Evolutionary conservation across 345 rosid genomes (phyloP).

Genomic region (Abelmoschus esculentus): DNA sequence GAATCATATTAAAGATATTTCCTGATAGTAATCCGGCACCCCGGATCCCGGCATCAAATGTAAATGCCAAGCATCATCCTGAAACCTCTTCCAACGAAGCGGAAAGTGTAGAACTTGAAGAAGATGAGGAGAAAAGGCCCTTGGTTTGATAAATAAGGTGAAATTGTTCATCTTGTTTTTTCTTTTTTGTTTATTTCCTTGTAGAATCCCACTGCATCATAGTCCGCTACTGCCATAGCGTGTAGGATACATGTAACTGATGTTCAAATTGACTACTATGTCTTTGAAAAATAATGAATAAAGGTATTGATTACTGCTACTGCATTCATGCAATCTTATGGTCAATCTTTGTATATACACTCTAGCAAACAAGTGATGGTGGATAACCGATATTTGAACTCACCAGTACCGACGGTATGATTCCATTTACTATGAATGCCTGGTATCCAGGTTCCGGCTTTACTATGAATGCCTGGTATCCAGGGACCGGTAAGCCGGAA

Average conservation of each 20-base stretch:
- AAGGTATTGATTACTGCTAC: background rate
- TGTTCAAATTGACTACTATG: background rate
- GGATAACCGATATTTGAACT: too few species aligned
- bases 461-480: too few species aligned
- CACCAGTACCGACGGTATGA: too few species aligned
- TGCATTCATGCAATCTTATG: too few species aligned
- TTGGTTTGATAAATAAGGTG: conserved; percentile 30
- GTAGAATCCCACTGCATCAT: background rate
- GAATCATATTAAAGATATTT: conserved; percentile 54
- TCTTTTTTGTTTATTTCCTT: background rate
- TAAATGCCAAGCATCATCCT: conserved; percentile 11
- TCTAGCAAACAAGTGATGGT: too few species aligned
- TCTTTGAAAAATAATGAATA: background rate
- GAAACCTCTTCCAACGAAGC: conserved; percentile 18
- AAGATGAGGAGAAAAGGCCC: conserved; percentile 46
- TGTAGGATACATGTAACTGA: background rate
- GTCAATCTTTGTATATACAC: too few species aligned
- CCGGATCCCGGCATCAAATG: conserved; percentile 9
- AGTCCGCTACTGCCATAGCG: background rate
- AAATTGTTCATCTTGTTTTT: background rate
- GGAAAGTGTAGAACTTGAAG: conserved; percentile 18
- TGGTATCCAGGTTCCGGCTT: too few species aligned
- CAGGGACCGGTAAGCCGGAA: too few species aligned
- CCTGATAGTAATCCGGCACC: conserved; percentile 18
- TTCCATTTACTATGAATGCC: too few species aligned